Percentiles rank a stretch among this genome's conserved stretches.
Evolutionary conservation across 164 flowering plant genomes (phyloP).

Genomic region (Saururus chinensis): DNA sequence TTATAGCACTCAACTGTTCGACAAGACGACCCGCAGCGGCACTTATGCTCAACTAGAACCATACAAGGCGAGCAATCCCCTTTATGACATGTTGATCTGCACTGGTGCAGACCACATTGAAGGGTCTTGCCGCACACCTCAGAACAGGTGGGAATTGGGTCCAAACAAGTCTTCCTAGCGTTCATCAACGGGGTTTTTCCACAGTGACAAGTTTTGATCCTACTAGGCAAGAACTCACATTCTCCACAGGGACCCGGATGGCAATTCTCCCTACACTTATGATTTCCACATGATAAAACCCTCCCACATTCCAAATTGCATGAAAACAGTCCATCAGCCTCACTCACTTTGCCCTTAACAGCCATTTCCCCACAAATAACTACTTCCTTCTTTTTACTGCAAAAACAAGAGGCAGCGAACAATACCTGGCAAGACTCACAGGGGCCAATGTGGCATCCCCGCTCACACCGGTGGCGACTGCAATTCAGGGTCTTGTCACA

Average conservation of each 20-base stretch:
- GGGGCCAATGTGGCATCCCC: constrained; percentile 67
- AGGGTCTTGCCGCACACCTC: constrained; percentile 53
- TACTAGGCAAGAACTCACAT: constrained; percentile 60
- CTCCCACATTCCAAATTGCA: constrained; percentile 63
- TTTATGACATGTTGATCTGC: constrained; percentile 63
- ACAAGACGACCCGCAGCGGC: constrained; percentile 78
- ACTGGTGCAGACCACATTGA: constrained; percentile 58
- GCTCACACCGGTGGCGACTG: constrained; percentile 71
- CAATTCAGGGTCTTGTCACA: constrained; percentile 78
- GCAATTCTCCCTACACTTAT: constrained; percentile 52
- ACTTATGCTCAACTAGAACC: constrained; percentile 58
- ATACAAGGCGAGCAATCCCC: constrained; percentile 68
- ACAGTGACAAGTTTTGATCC: constrained; percentile 61
- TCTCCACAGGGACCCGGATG: constrained; percentile 92
- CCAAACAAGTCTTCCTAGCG: constrained; percentile 64
- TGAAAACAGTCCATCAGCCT: constrained; percentile 61
- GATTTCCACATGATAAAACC: constrained; percentile 68
- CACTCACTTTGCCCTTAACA: constrained; percentile 62
- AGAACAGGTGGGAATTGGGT: constrained; percentile 71
- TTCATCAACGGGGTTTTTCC: constrained; percentile 60
- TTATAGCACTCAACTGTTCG: constrained; percentile 61
- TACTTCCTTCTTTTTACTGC: constrained; percentile 57
- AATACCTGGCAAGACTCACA: constrained; percentile 61
- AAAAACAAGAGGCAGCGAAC: constrained; percentile 68
- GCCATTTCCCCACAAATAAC: constrained; percentile 69